phyloP scores from a whole-genome alignment of 225 moss, liverwort and hornwort genomes.

The Neckera pumila region DNA sequence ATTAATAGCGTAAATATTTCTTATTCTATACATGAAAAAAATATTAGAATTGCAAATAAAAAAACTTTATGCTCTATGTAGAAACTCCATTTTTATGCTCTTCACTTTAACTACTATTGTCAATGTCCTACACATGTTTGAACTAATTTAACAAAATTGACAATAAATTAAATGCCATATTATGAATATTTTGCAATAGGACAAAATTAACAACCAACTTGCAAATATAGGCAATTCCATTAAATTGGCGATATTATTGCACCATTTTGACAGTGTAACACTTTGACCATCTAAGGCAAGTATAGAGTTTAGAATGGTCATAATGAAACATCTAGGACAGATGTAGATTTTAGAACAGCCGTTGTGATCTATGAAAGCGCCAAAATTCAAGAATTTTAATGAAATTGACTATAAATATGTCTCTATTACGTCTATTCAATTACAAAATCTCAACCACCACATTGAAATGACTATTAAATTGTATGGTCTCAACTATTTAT shows the following conservation, averaged over 20 bases:
- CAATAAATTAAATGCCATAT: background rate
- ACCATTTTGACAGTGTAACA: too few species aligned
- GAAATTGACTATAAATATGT: too few species aligned
- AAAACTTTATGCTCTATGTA: background rate
- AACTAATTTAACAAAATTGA: background rate
- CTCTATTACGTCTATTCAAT: rapidly evolving
- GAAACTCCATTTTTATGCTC: too few species aligned
- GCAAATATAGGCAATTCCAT: too few species aligned
- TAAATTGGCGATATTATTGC: too few species aligned
- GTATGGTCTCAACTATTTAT: background rate
- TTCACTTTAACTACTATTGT: background rate
- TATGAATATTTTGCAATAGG: background rate
- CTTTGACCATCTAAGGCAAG: too few species aligned
- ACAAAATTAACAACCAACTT: background rate
- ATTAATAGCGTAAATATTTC: background rate
- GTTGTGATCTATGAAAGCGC: too few species aligned
- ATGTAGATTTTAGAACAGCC: too few species aligned
- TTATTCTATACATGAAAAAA: background rate
- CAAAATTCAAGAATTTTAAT: too few species aligned
- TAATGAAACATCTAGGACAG: too few species aligned
- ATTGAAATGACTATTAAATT: background rate
- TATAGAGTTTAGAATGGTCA: too few species aligned
- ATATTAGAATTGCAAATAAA: background rate
- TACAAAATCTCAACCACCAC: background rate
- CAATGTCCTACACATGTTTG: background rate